Conservation (phyloP, 2,329 filamentous ascomycete genomes). For the Arachnomyces sp. region DNA sequence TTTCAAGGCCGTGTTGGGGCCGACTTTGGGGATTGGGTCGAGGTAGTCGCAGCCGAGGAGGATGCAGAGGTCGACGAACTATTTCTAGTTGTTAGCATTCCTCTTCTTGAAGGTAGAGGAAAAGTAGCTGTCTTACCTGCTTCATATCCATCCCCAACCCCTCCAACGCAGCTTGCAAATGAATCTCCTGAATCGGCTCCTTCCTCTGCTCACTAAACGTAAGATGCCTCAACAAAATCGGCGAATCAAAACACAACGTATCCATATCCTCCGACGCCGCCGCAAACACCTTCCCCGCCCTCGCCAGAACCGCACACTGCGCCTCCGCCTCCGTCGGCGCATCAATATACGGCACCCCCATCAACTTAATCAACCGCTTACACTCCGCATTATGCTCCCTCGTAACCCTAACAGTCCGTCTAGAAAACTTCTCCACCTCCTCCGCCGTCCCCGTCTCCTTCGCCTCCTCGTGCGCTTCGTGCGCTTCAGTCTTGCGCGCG, state of each 20-base stretch:
- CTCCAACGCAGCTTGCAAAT: slow-evolving; percentile 75
- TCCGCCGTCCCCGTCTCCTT: slow-evolving; percentile 95
- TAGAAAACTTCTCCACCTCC: slow-evolving; percentile 96
- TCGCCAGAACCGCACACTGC: slow-evolving; percentile 82
- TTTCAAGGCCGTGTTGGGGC: slow-evolving; percentile 83
- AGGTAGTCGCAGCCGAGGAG: slow-evolving; percentile 96
- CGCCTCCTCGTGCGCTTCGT: slow-evolving; percentile 82
- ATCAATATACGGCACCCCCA: slow-evolving; percentile 93
- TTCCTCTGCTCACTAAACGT: slow-evolving; percentile 97
- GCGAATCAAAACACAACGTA: slow-evolving; percentile 88
- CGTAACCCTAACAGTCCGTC: slow-evolving; percentile 89
- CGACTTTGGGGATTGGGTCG: slow-evolving; percentile 90
- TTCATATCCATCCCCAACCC: slow-evolving; percentile 79
- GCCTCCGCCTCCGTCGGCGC: slow-evolving; percentile 96
- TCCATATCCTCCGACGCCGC: slow-evolving; percentile 99
- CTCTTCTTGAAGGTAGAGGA: no score
- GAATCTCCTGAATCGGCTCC: slow-evolving; percentile 93
- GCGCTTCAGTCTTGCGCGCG: slow-evolving; percentile 87
- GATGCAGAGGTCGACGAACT: slow-evolving; percentile 98
- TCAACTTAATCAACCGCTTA: slow-evolving; percentile 79
- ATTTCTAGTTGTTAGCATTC: slow-evolving; percentile 6
- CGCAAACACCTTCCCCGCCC: slow-evolving; percentile 90
- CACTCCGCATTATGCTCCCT: slow-evolving; percentile 94
- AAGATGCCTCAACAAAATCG: slow-evolving; percentile 81
- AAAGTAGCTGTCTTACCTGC: slow-evolving; percentile 50